phyloP scores from a whole-genome alignment of 768 basidiomycete genomes.

The Russula dissimulans region DNA sequence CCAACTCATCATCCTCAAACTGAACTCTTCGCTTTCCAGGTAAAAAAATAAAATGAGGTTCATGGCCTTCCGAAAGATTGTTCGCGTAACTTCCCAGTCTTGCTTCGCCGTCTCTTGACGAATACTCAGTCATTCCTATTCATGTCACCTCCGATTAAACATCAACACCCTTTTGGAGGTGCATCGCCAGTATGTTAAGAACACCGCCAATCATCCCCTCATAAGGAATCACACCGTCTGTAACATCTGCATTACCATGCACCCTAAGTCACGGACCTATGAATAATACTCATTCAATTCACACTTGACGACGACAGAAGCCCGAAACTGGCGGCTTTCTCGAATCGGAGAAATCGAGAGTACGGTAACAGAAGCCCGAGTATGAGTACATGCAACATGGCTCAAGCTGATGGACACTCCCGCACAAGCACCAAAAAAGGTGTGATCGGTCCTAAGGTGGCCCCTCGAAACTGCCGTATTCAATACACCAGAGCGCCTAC shows the following conservation, averaged over 20 bases:
- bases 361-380: conserved; percentile 3
- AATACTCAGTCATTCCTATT: background rate
- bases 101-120: background rate
- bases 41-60: background rate
- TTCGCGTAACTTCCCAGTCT: background rate
- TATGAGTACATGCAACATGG: conserved; percentile 30
- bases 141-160: conserved; percentile 22
- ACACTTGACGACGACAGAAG: conserved; percentile 37
- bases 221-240: conserved; percentile 37
- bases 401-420: conserved; percentile 48
- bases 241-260: conserved; percentile 41
- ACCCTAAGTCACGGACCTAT: background rate
- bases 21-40: background rate
- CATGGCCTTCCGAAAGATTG: background rate
- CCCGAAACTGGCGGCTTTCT: conserved; percentile 24
- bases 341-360: background rate
- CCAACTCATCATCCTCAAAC: background rate
- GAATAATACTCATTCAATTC: background rate
- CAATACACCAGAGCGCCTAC: no score
- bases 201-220: conserved; percentile 35
- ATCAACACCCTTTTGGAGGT: conserved; percentile 33
- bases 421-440: conserved; percentile 28
- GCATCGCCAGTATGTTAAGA: conserved; percentile 24
- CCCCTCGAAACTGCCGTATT: no score
- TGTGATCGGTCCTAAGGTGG: no score